Conservation (phyloP, 176 grass and related monocot genomes). For the Oryza glumipatula region DNA sequence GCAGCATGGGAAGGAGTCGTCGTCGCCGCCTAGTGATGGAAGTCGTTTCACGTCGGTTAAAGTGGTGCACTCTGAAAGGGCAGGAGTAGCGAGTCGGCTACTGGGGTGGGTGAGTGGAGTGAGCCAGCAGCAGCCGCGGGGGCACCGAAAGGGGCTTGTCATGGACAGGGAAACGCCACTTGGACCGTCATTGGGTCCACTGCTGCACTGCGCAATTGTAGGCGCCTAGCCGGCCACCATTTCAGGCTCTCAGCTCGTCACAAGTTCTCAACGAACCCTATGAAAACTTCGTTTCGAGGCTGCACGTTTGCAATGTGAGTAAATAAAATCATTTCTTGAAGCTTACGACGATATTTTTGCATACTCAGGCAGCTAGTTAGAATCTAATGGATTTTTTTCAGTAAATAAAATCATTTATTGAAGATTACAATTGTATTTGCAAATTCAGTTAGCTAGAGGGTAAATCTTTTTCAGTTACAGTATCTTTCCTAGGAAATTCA, state of each 20-base stretch:
- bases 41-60: conserved; percentile 20
- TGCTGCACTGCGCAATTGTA: background rate
- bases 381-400: no score
- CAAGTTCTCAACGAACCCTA: background rate
- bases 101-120: background rate
- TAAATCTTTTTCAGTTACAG: background rate
- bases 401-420: background rate
- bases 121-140: background rate
- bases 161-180: conserved; percentile 37
- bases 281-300: background rate
- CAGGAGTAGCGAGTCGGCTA: background rate
- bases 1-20: background rate
- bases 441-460: no score
- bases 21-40: background rate
- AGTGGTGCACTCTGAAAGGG: background rate
- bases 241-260: background rate
- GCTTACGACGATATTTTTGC: background rate
- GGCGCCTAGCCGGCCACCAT: background rate
- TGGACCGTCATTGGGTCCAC: conserved; percentile 7
- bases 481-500: background rate
- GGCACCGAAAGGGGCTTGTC: conserved; percentile 28
- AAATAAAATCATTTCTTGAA: background rate
- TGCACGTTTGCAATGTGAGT: background rate
- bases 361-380: background rate
- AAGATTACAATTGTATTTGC: background rate